These are phyloP conservation scores for Cyberlindnera sargentensis DNA, from an alignment of 805 yeast species.

Conservation along the genomic window DNA sequence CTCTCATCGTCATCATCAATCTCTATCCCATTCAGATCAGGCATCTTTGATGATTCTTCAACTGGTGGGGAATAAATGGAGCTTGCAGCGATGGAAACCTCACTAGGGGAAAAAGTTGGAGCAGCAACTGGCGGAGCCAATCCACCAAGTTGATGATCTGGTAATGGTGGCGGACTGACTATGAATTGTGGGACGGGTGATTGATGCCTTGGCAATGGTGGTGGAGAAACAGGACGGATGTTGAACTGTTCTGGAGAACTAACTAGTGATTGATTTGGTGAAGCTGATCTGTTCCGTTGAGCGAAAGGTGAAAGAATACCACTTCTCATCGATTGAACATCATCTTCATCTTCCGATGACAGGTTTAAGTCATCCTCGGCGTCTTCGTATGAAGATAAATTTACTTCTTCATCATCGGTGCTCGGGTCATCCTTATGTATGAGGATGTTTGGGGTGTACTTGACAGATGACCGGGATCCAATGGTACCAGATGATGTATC, in stretches of 20 bases:
- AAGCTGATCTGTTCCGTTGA: neutral
- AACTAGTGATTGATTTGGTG: constrained; percentile 1
- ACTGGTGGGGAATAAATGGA: constrained; percentile 6
- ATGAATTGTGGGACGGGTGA: neutral
- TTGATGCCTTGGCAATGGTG: constrained; percentile 1
- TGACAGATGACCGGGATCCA: neutral
- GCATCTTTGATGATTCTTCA: too few relatives aligned
- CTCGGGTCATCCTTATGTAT: constrained; percentile 6
- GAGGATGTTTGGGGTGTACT: constrained; percentile 3
- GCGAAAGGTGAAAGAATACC: constrained; percentile 10
- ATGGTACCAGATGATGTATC: neutral
- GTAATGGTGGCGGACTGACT: neutral
- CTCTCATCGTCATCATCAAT: too few relatives aligned
- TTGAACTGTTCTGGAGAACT: neutral
- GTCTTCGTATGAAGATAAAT: constrained; percentile 4
- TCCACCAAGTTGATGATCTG: neutral
- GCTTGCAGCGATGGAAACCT: constrained; percentile 4
- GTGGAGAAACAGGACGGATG: neutral
- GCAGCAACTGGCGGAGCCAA: neutral
- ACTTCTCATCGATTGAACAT: constrained; percentile 15
- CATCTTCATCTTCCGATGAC: constrained; percentile 4
- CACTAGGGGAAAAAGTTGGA: neutral
- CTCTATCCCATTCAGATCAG: too few relatives aligned
- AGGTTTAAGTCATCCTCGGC: constrained; percentile 1
- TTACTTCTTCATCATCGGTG: constrained; percentile 9